Base-by-base conservation (phyloP, 495 filamentous ascomycete genomes). In the Tuber melanosporum region DNA sequence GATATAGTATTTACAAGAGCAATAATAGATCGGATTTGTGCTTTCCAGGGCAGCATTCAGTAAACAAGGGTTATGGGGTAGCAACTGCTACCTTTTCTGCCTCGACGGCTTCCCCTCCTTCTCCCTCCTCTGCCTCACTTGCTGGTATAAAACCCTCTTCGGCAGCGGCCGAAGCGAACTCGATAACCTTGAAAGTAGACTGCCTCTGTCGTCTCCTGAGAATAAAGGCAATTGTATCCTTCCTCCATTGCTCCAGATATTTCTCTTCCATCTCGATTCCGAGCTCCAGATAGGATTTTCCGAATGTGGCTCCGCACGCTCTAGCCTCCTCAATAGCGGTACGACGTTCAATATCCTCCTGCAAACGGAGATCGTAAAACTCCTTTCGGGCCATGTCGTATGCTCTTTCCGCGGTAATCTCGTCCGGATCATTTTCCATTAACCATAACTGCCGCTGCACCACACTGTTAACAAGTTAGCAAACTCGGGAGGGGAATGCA, bases 401-500 rank as follows among this genome's bases (percentile, higher is more conserved):
- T n/a, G 95, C 93, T 77, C 85, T 77, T 20, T 86, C 86, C 83
- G 89, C 87, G 52, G 86, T 89, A 82, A 92, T 88, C 4, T 41
- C 39, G 62, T 85, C 86, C 2, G 87, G 87, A 2, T 87, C 80
- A 78, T 92, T 89, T 76, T 93, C 86, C 85, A 94, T 90, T 75
- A 97, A 88, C 89, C 90, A 96, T 69, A 95, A 84, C 83, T 97
- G 94, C 73, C 94, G 91, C 85, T 98, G 95, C 71, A 98, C 89
- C 76, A 99, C 96, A 86, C 95, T 99, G 77, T 72, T n/a, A 41
- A 41, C 71, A 71, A 42, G 71, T 82, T 74, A 75, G 76, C 15
- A 74, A 43, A 62, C 75, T 72, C 73, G 17, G 5, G n/a, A 70
- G 47, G n/a, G 32, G 36, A 72, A 72, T 32, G n/a, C 41, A 41